Conservation (phyloP, 2,329 filamentous ascomycete genomes). For the Chalara sp. region DNA sequence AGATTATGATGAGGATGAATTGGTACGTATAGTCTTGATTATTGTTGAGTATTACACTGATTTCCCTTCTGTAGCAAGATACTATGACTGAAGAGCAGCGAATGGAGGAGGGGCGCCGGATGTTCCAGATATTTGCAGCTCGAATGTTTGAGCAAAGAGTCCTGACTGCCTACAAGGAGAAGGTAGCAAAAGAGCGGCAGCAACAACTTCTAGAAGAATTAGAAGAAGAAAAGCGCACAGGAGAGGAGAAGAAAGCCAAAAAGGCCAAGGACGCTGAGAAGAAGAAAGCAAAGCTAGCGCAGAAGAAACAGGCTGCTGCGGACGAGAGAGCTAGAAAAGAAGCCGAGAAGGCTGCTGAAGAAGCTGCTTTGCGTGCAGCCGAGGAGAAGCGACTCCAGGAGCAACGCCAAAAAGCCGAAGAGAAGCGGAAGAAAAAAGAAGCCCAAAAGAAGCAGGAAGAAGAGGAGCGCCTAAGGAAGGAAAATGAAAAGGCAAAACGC, state of each 20-base stretch:
- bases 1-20: constrained; percentile 76
- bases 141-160: constrained; percentile 99
- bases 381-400: constrained; percentile 78
- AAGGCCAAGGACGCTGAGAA: constrained; percentile 92
- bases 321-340: constrained; percentile 86
- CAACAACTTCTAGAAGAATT: constrained; percentile 86
- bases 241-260: constrained; percentile 79
- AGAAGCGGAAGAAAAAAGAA: constrained; percentile 87
- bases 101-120: constrained; percentile 95
- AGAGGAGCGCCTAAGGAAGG: constrained; percentile 77
- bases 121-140: constrained; percentile 99
- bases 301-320: constrained; percentile 82
- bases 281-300: constrained; percentile 86
- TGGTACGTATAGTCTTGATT: constrained; percentile 32
- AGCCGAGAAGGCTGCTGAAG: constrained; percentile 82
- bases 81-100: constrained; percentile 96
- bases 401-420: constrained; percentile 73
- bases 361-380: constrained; percentile 66
- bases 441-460: constrained; percentile 85
- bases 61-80: constrained; percentile 52
- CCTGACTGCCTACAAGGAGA: constrained; percentile 93
- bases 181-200: constrained; percentile 89
- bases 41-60: constrained; percentile 27
- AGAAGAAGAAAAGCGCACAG: constrained; percentile 72
- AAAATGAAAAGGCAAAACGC: constrained; percentile 74